Percentiles rank a stretch among this genome's conserved stretches.
These are phyloP conservation scores for Butyriboletus loyo DNA, from an alignment of 768 basidiomycete genomes.

Conservation along the genomic window DNA sequence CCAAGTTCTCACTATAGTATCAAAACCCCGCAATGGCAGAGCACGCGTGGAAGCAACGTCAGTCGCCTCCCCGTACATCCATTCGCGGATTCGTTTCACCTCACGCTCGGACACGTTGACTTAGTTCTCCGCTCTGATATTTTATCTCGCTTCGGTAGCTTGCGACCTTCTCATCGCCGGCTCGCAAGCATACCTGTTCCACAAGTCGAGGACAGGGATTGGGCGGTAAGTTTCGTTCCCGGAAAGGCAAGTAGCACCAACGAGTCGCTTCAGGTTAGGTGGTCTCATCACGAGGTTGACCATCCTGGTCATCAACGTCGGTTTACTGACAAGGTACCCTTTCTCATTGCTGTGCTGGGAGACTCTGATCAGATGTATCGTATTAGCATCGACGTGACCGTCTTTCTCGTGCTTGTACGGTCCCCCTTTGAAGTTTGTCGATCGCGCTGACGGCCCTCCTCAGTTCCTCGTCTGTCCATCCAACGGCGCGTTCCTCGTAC, in stretches of 20 bases:
- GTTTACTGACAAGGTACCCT: conserved; percentile 34
- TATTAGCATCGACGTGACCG: conserved; percentile 28
- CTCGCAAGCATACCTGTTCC: conserved; percentile 34
- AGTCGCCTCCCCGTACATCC: background rate
- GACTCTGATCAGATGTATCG: background rate
- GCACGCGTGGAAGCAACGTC: conserved; percentile 32
- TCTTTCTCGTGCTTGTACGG: conserved; percentile 26
- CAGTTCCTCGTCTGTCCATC: conserved; percentile 36
- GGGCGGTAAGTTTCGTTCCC: conserved; percentile 21
- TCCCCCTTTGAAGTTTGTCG: background rate
- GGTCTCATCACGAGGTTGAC: conserved; percentile 33
- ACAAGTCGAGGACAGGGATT: conserved; percentile 28
- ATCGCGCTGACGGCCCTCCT: background rate
- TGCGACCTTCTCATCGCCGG: conserved; percentile 35
- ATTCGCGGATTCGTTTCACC: background rate
- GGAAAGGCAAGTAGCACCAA: background rate
- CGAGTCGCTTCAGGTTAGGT: conserved; percentile 22
- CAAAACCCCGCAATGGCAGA: conserved; percentile 32
- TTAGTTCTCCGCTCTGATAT: conserved; percentile 31
- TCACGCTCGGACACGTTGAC: background rate
- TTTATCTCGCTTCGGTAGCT: conserved; percentile 32
- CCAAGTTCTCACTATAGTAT: conserved; percentile 11
- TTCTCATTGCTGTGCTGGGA: background rate
- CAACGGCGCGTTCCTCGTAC: conserved; percentile 36
- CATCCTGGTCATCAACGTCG: conserved; percentile 35